These are phyloP conservation scores for Endocarpon pusillum DNA, from an alignment of 495 filamentous ascomycete genomes.

Conservation along the genomic window DNA sequence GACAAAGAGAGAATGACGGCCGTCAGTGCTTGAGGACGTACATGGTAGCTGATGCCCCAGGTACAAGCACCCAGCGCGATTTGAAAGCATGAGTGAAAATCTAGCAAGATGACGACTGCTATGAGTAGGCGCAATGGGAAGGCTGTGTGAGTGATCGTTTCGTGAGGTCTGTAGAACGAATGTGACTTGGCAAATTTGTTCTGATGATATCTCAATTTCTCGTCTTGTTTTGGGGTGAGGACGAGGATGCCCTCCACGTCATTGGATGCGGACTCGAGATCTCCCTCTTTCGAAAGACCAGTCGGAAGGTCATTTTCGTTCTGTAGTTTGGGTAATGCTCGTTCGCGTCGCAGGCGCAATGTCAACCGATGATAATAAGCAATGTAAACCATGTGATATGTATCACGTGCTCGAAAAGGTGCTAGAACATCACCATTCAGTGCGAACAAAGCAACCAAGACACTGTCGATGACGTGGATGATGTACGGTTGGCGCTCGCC, in stretches of 20 bases:
- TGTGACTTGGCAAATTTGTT: constrained; percentile 58
- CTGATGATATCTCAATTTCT: constrained; percentile 50
- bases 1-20: constrained; percentile 64
- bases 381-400: constrained; percentile 65
- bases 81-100: constrained; percentile 57
- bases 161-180: constrained; percentile 74
- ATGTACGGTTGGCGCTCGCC: constrained; percentile 48
- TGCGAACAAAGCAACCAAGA: constrained; percentile 61
- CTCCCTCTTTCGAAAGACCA: constrained; percentile 26
- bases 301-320: constrained; percentile 57
- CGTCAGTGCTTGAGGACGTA: constrained; percentile 49
- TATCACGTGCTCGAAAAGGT: constrained; percentile 61
- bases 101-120: constrained; percentile 54
- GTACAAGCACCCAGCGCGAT: constrained; percentile 59
- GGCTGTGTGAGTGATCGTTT: constrained; percentile 61
- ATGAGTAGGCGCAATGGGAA: constrained; percentile 57
- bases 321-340: constrained; percentile 41
- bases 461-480: constrained; percentile 60
- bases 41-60: constrained; percentile 48
- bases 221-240: constrained; percentile 42
- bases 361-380: constrained; percentile 49
- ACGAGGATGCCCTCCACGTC: constrained; percentile 38
- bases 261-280: constrained; percentile 23
- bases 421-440: constrained; percentile 62
- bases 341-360: constrained; percentile 48